phyloP scores from a whole-genome alignment of 371 early-diverging fungal genomes.

The Mortierella sp. region DNA sequence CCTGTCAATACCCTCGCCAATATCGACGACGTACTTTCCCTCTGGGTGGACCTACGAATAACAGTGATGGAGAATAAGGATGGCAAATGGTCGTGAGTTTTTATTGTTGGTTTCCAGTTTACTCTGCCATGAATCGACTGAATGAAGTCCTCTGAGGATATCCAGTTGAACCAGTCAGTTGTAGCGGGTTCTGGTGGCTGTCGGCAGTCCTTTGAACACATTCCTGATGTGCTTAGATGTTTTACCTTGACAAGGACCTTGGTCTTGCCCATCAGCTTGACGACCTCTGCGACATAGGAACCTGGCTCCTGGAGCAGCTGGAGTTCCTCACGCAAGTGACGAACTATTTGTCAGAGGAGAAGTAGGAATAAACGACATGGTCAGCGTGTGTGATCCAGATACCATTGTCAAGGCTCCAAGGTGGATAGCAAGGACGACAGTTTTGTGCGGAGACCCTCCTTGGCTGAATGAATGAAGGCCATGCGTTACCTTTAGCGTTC shows the following conservation, averaged over 20 bases:
- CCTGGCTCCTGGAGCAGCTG: constrained; percentile 98
- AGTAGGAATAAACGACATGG: neutral
- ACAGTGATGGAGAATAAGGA: neutral
- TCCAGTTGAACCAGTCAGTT: neutral
- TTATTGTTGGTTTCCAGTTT: neutral
- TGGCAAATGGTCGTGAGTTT: neutral
- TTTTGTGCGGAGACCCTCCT: no score
- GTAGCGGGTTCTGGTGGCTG: neutral
- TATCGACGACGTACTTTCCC: constrained; percentile 99
- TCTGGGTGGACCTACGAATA: constrained; percentile 90
- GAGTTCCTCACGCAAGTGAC: constrained; percentile 98
- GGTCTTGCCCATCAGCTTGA: constrained; percentile 99
- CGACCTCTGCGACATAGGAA: constrained; percentile 98
- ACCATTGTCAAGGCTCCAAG: no score
- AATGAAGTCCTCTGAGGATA: neutral
- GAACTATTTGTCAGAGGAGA: constrained; percentile 70
- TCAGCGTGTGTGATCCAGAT: neutral
- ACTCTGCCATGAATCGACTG: neutral
- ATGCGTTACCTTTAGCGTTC: constrained; percentile 94
- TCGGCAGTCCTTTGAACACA: neutral
- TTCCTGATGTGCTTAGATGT: neutral
- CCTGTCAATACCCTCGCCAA: constrained; percentile 93
- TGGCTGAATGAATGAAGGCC: no score
- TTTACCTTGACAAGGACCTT: constrained; percentile 97
- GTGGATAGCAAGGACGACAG: no score